These are phyloP conservation scores for Tetragonia tetragonoides DNA, from an alignment of 148 eudicot species.

Conservation along the genomic window DNA sequence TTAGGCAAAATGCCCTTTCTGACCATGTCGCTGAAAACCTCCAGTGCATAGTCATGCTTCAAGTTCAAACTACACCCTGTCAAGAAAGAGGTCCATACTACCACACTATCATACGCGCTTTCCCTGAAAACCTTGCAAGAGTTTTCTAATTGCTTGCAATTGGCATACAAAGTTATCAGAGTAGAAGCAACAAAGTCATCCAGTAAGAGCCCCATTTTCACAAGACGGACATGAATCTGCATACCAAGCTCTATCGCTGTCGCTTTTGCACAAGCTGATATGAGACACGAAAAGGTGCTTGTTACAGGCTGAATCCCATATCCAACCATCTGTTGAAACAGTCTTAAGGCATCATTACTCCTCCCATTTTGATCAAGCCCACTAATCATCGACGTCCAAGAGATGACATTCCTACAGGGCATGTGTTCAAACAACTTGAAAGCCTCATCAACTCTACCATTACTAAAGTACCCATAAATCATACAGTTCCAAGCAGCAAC, in stretches of 20 bases:
- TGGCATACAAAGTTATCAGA: conserved; percentile 69
- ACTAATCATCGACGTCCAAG: conserved; percentile 85
- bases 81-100: conserved; percentile 83
- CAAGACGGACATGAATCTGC: conserved; percentile 57
- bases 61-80: conserved; percentile 58
- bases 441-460: conserved; percentile 55
- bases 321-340: conserved; percentile 49
- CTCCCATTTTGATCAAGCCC: conserved; percentile 78
- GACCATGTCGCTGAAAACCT: conserved; percentile 57
- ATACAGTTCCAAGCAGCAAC: conserved; percentile 74
- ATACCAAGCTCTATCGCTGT: conserved; percentile 35
- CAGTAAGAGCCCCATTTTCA: conserved; percentile 46
- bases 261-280: conserved; percentile 65
- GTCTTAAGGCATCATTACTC: conserved; percentile 50
- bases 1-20: conserved; percentile 56
- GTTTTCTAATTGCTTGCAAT: conserved; percentile 49
- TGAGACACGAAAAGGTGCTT: conserved; percentile 45
- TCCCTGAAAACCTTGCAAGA: conserved; percentile 55
- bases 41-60: conserved; percentile 53
- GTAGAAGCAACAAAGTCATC: conserved; percentile 63
- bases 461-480: conserved; percentile 66
- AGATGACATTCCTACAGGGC: conserved; percentile 59
- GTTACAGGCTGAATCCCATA: conserved; percentile 43
- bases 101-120: conserved; percentile 55
- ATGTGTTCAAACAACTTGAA: conserved; percentile 51